These are phyloP conservation scores for Alnus glutinosa DNA, from an alignment of 306 rosid genomes.

Conservation along the genomic window DNA sequence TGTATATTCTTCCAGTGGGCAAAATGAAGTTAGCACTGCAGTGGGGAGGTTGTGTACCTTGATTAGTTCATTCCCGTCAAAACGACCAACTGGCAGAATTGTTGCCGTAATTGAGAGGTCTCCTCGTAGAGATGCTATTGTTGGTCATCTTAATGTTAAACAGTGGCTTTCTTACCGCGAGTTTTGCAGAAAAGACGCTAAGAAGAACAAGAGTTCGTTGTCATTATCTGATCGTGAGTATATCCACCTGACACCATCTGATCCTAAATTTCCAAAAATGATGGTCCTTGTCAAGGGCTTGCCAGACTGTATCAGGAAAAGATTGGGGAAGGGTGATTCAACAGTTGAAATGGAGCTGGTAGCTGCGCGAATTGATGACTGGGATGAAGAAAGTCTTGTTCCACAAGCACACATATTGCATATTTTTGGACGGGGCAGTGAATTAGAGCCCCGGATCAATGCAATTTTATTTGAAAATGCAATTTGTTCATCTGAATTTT, in stretches of 20 bases:
- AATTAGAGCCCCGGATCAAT: constrained; percentile 64
- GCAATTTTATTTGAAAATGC: constrained; percentile 79
- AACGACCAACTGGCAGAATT: constrained; percentile 84
- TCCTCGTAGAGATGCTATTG: constrained; percentile 55
- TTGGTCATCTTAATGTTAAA: constrained; percentile 68
- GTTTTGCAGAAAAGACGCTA: constrained; percentile 38
- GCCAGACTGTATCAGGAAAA: constrained; percentile 58
- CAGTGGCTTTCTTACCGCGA: constrained; percentile 45
- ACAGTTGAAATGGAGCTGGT: constrained; percentile 67
- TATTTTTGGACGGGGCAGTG: constrained; percentile 67
- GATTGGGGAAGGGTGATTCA: constrained; percentile 57
- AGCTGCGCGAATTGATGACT: constrained; percentile 66
- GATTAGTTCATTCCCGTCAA: constrained; percentile 66
- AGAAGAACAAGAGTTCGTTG: constrained; percentile 36
- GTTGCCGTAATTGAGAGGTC: constrained; percentile 74
- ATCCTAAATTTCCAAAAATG: constrained; percentile 70
- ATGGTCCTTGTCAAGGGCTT: constrained; percentile 50
- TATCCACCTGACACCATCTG: constrained; percentile 64
- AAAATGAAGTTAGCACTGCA: constrained; percentile 42
- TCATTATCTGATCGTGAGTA: constrained; percentile 45
- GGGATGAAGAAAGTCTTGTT: constrained; percentile 63
- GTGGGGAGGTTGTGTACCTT: constrained; percentile 49
- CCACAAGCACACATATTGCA: constrained; percentile 65
- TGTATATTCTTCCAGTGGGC: constrained; percentile 41
- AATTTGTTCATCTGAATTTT: constrained; percentile 58